Evolutionary conservation across 306 rosid species (phyloP).

Genomic region (Inga leiocalycina): DNA sequence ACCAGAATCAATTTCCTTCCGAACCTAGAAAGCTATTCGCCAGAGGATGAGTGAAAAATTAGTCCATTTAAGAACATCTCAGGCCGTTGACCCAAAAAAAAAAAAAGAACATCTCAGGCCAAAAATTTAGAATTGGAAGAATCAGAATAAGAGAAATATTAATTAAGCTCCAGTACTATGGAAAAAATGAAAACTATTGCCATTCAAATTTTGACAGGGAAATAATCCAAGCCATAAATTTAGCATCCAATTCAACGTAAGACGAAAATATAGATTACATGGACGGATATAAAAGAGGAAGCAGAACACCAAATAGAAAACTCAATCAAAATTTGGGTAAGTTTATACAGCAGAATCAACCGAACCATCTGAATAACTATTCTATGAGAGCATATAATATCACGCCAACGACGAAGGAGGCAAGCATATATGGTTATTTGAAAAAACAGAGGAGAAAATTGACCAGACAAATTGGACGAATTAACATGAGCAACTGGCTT

Average conservation of each 20-base stretch:
- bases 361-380: background rate
- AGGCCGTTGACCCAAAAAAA: background rate
- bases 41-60: background rate
- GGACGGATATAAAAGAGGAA: background rate
- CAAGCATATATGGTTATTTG: background rate
- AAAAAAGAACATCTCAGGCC: constrained; percentile 2
- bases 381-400: background rate
- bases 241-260: background rate
- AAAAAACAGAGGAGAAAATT: background rate
- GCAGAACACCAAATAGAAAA: background rate
- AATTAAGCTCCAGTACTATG: background rate
- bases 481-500: constrained; percentile 81
- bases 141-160: background rate
- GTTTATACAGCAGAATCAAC: background rate
- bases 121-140: background rate
- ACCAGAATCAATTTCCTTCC: background rate
- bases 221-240: background rate
- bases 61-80: background rate
- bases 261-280: background rate
- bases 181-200: background rate
- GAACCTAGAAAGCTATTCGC: background rate
- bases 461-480: constrained; percentile 59
- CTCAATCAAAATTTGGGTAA: background rate
- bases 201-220: background rate
- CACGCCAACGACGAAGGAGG: background rate